Conservation (phyloP, 148 eudicot genomes). For the Nyssa sinensis region DNA sequence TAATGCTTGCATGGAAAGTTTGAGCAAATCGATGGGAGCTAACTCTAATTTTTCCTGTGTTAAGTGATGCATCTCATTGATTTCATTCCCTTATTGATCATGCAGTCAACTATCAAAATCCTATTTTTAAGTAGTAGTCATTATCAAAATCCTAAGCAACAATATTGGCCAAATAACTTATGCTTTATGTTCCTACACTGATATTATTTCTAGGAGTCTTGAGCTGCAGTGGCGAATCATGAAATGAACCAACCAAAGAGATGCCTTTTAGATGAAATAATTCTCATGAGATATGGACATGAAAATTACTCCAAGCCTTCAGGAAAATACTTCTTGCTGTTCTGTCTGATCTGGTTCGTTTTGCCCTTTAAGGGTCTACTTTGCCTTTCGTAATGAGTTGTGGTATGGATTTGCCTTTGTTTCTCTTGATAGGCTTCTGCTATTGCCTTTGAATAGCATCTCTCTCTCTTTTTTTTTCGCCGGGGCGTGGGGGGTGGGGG, state of each 20-base stretch:
- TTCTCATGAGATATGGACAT: background rate
- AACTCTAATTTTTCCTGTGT: background rate
- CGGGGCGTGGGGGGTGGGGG: too few species aligned
- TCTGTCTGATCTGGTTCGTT: too few species aligned
- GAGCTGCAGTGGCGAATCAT: too few species aligned
- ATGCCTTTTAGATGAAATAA: background rate
- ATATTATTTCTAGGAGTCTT: too few species aligned
- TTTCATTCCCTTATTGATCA: background rate
- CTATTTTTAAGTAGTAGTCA: background rate
- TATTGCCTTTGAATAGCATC: too few species aligned
- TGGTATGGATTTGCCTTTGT: too few species aligned
- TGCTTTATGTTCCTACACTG: background rate
- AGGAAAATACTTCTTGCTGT: too few species aligned
- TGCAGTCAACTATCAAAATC: conserved; percentile 1
- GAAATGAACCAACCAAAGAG: background rate
- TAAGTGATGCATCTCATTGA: background rate
- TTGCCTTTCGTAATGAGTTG: too few species aligned
- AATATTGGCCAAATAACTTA: background rate
- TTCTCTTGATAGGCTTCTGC: too few species aligned
- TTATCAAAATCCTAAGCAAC: background rate
- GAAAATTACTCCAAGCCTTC: background rate
- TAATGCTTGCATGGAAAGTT: background rate
- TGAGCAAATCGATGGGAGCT: background rate
- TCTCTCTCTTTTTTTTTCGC: too few species aligned
- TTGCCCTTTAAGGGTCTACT: too few species aligned